Conservation (phyloP, 345 rosid species). For the Melastoma malabathricum region DNA sequence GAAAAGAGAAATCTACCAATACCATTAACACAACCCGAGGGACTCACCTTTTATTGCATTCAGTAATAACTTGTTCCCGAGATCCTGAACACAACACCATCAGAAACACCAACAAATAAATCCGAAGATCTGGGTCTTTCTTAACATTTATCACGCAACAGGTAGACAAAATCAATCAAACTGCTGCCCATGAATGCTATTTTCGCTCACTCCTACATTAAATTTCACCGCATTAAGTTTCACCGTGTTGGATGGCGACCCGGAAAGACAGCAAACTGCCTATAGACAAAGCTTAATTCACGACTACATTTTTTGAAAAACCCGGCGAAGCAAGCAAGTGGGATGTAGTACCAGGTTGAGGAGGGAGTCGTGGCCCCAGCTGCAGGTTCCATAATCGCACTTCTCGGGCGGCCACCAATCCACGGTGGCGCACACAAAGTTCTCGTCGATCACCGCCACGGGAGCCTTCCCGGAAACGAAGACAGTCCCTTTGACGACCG, state of each 20-base stretch:
- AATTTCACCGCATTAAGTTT: no score
- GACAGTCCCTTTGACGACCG: slow-evolving; percentile 28
- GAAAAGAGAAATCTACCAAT: background rate
- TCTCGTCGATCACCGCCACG: slow-evolving; percentile 63
- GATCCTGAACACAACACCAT: slow-evolving; percentile 33
- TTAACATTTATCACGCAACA: background rate
- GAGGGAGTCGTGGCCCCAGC: slow-evolving; percentile 78
- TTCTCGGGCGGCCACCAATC: slow-evolving; percentile 99
- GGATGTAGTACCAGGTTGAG: slow-evolving; percentile 53
- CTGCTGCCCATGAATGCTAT: no score
- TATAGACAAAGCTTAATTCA: background rate
- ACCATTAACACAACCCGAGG: background rate
- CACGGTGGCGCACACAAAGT: slow-evolving; percentile 83
- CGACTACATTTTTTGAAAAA: background rate
- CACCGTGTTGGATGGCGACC: no score
- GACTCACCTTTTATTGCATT: slow-evolving; percentile 45
- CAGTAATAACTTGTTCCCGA: slow-evolving; percentile 30
- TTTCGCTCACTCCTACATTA: no score
- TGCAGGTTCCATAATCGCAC: slow-evolving; percentile 88
- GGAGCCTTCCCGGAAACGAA: slow-evolving; percentile 36
- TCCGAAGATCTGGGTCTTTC: background rate
- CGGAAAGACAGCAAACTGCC: no score
- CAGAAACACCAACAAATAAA: slow-evolving; percentile 2
- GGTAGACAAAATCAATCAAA: no score
- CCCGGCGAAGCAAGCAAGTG: background rate